A percentile compares a stretch with the other conserved stretches of the same genome.
These are phyloP conservation scores for Ceratobasidium sp. DNA, from an alignment of 1,284 basidiomycete genomes.

Conservation along the genomic window DNA sequence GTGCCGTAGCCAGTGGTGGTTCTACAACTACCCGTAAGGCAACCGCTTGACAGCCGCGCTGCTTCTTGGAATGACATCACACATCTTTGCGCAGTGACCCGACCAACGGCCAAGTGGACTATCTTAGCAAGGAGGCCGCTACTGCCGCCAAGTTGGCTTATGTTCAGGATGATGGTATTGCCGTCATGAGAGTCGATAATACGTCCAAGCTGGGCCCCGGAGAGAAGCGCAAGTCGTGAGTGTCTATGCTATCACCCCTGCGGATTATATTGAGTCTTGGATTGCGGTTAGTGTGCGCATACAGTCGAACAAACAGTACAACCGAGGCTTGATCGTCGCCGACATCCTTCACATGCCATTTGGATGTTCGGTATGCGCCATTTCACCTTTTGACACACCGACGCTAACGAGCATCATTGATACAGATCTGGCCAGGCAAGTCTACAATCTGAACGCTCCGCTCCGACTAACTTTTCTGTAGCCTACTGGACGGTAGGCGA, in stretches of 20 bases:
- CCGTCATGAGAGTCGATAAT: constrained; percentile 41
- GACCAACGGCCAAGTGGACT: constrained; percentile 40
- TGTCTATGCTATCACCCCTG: constrained; percentile 42
- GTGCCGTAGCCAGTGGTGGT: constrained; percentile 24
- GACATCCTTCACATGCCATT: constrained; percentile 82
- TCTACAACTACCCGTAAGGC: constrained; percentile 39
- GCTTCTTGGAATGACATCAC: constrained; percentile 60
- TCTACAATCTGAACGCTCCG: not conserved
- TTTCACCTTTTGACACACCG: not conserved
- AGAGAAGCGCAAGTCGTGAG: constrained; percentile 64
- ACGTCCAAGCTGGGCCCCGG: constrained; percentile 21
- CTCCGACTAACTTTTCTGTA: constrained; percentile 64
- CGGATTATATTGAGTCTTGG: not conserved
- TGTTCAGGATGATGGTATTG: constrained; percentile 49
- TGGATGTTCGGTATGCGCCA: constrained; percentile 72
- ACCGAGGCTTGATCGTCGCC: constrained; percentile 55
- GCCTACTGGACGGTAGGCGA: constrained; percentile 74
- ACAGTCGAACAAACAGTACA: constrained; percentile 39
- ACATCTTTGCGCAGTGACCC: constrained; percentile 62
- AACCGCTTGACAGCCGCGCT: not conserved
- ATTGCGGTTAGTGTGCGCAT: constrained; percentile 29
- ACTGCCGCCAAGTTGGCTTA: constrained; percentile 18
- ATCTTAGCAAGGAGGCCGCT: constrained; percentile 34
- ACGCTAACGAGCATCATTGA: not conserved
- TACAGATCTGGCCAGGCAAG: constrained; percentile 40